Conservation (phyloP, 2,329 filamentous ascomycete species). For the Talaromyces pinophilus region DNA sequence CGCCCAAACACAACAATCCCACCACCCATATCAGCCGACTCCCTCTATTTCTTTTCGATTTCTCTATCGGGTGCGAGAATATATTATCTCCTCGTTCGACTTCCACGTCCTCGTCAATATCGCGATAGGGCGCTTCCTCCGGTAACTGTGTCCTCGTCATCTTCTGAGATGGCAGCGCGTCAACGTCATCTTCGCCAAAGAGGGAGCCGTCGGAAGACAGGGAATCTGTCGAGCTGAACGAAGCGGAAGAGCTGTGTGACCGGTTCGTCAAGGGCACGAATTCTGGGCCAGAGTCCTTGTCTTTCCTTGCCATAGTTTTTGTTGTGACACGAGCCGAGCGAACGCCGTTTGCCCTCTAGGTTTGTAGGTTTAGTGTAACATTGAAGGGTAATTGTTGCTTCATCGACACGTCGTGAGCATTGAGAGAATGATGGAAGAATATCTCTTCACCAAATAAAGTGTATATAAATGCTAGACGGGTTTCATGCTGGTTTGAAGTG, state of each 20-base stretch:
- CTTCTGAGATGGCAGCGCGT: slow-evolving; percentile 22
- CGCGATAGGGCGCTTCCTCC: slow-evolving; percentile 35
- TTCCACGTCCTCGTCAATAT: slow-evolving; percentile 40
- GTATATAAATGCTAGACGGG: not conserved
- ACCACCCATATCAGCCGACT: slow-evolving; percentile 45
- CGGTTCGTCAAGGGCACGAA: slow-evolving; percentile 33
- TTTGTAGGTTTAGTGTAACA: slow-evolving; percentile 1
- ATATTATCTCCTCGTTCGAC: slow-evolving; percentile 31
- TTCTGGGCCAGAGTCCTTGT: slow-evolving; percentile 24
- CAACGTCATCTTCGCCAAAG: slow-evolving; percentile 22
- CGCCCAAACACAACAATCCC: slow-evolving; percentile 44
- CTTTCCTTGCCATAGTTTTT: slow-evolving; percentile 14
- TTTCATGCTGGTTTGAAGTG: slow-evolving; percentile 6
- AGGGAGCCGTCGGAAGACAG: slow-evolving; percentile 7
- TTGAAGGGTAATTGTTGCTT: not conserved
- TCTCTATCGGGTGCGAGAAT: slow-evolving; percentile 28
- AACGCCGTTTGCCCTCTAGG: not conserved
- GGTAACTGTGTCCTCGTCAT: slow-evolving; percentile 9
- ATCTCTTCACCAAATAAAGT: not conserved
- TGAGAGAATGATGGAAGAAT: too few species aligned
- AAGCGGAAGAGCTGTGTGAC: slow-evolving; percentile 31
- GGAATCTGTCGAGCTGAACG: slow-evolving; percentile 30
- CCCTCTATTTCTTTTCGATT: slow-evolving; percentile 34
- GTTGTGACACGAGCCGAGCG: slow-evolving; percentile 8
- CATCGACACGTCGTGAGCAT: not conserved